Base-by-base conservation (phyloP, 176 grass and related monocot genomes). In the Microstegium vimineum region DNA sequence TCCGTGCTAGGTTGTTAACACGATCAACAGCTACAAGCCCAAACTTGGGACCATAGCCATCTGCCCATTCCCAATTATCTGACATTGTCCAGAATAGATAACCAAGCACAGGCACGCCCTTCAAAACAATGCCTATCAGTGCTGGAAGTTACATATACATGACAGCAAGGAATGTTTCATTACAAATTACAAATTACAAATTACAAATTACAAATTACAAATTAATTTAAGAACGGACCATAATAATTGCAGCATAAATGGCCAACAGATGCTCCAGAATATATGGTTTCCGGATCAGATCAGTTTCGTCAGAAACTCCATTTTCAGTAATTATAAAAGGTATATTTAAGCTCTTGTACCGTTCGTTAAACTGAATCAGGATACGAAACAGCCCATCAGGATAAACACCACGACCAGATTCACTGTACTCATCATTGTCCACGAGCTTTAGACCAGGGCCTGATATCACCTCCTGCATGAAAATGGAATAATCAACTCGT, bases 61-160 rank as follows among this genome's bases (percentile, higher is more conserved):
- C 95, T 20, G 95, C 95, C 95, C 92, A 94, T 85, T 98, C 95
- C 95, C 92, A 98, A 82, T 95, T 98, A 89, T 98, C 95, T 9
- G 95, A 98, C 65, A 83, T 98, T 79, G 92, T 95, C 95, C 95
- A 98, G 77, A 98, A 98, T 40, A 98, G 63, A 93, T 95, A 98
- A 84, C 92, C 92, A 89, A 98, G 86, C 34, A 98, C 88, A 61
- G 76, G 86, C 36, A 98, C 92, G 71, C 95, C 95, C 95, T 95
- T 73, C 56, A 93, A 87, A 76, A 89, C 18, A 79, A 49, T 78
- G 73, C 16, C 11, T 59, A 81, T 77, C 37, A 82, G 42, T 67
- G 46, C 28, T 73, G 27, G 27, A 86, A 28, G 22, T 66, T 37
- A 57, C 28, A 67, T 67, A 42, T 74, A n/a, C 46, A 71, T 61